Evolutionary conservation across 805 yeast species (phyloP).

Genomic region (Metschnikowia lachancei): DNA sequence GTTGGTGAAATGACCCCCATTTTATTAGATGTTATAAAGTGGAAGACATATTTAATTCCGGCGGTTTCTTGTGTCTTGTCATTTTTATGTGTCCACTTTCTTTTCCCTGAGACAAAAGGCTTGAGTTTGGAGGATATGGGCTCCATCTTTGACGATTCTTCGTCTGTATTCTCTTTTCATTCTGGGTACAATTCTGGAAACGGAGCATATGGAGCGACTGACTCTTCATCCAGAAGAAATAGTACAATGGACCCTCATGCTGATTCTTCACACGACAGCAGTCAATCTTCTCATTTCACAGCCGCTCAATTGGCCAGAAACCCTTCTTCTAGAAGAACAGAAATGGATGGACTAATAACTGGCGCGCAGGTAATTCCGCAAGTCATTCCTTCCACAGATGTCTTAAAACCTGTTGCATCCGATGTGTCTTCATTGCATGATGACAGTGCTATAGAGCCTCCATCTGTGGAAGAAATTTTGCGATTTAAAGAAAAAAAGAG

Average conservation of each 20-base stretch:
- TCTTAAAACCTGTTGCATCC: slow-evolving; percentile 17
- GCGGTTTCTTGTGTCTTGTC: slow-evolving; percentile 75
- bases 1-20: slow-evolving; percentile 93
- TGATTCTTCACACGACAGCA: slow-evolving; percentile 8
- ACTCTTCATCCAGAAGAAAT: slow-evolving; percentile 11
- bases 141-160: slow-evolving; percentile 69
- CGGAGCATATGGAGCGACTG: slow-evolving; percentile 16
- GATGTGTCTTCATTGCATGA: slow-evolving; percentile 17
- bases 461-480: slow-evolving; percentile 17
- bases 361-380: slow-evolving; percentile 26
- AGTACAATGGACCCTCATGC: slow-evolving; percentile 3
- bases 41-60: slow-evolving; percentile 82
- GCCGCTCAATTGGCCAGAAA: slow-evolving; percentile 48
- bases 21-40: slow-evolving; percentile 67
- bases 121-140: slow-evolving; percentile 90
- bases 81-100: slow-evolving; percentile 63
- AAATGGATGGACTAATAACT: slow-evolving; percentile 31
- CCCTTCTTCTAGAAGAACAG: slow-evolving; percentile 30
- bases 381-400: slow-evolving; percentile 8
- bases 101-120: slow-evolving; percentile 91
- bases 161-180: slow-evolving; percentile 43
- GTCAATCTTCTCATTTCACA: slow-evolving; percentile 16
- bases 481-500: slow-evolving; percentile 9
- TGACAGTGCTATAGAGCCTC: slow-evolving; percentile 20
- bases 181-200: slow-evolving; percentile 24